Percentiles rank a stretch among this genome's conserved stretches.
Conservation (phyloP, 225 moss, liverwort and hornwort genomes). For the Physcomitrium patens region DNA sequence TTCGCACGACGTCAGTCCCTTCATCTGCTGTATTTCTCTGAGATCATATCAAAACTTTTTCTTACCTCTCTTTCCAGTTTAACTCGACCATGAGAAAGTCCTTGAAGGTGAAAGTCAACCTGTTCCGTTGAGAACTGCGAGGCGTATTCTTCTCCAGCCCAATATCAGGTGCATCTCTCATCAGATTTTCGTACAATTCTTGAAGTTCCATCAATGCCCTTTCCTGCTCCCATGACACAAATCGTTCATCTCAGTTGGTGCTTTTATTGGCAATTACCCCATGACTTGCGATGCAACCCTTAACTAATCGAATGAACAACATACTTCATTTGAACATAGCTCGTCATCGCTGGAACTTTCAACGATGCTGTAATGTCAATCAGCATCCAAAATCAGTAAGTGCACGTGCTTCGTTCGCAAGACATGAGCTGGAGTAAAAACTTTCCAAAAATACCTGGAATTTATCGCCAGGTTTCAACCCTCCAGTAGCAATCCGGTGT, state of each 20-base stretch:
- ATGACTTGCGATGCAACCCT: not conserved
- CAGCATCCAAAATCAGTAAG: not conserved
- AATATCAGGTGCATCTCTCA: conserved; percentile 49
- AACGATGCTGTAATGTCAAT: too few species aligned
- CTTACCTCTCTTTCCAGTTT: not conserved
- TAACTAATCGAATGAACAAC: not conserved
- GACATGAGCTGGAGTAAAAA: not conserved
- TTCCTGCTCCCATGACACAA: conserved; percentile 47
- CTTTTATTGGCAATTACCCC: not conserved
- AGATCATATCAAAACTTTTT: not conserved
- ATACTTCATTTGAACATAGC: too few species aligned
- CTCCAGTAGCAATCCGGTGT: conserved; percentile 68
- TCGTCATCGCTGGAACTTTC: too few species aligned
- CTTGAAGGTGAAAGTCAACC: conserved; percentile 30
- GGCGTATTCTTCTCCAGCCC: conserved; percentile 49
- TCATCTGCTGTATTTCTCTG: not conserved
- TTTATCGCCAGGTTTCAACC: conserved; percentile 73
- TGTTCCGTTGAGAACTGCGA: conserved; percentile 52
- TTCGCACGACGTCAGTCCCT: conserved; percentile 26
- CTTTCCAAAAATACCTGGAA: conserved; percentile 48
- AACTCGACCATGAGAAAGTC: too few species aligned
- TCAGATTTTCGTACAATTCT: conserved; percentile 50
- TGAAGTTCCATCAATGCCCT: conserved; percentile 56
- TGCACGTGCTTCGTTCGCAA: not conserved
- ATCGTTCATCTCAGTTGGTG: conserved; percentile 2